Evolutionary conservation across 805 yeast genomes (phyloP), one percentile per base, ranked within the genome.

Genomic region (Candida parachauliodes): DNA sequence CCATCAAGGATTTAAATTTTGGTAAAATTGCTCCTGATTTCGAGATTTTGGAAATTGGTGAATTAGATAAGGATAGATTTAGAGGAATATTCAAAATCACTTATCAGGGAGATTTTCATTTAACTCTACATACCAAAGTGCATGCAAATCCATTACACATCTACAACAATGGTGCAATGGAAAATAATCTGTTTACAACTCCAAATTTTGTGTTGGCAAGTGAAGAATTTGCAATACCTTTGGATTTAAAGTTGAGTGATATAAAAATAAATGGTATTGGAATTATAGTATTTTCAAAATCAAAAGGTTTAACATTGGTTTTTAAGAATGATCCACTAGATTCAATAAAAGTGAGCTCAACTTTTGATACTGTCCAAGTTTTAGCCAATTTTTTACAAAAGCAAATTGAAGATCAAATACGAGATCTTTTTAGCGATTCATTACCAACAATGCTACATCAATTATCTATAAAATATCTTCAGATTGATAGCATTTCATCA

Each of bases 321-420:
- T 88, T 88, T 62, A 75, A 89, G 49, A 88, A 88, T 58, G 96
- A 88, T 58, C 96, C 96, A 0, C 68, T 88, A 39, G 95, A 87
- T 48, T 75, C 81, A 15, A 87, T 88, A 44, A 80, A 79, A 49
- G 94, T 88, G 10, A 77, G 81, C 44, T 84, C 94, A 4, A 82
- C 95, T n/a, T 88, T 88, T 59, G 95, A 88, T 60, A 77, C 80
- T 28, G 83, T 88, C 30, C 83, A 83, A 35, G 88, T 88, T 1
- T 76, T 88, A 49, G 93, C 94, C n/a, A 74, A 78, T 41, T 84
- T 86, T 48, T 60, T 88, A 44, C 95, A 88, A 54, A 74, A 76
- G 32, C 93, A 87, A 54, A 88, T 88, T 42, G 95, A 88, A 54
- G 73, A 69, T 37, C 93, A 85, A 55, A 80, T 88, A 23, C 65